Conservation (phyloP, 345 rosid genomes). For the Lepidium aucheri region DNA sequence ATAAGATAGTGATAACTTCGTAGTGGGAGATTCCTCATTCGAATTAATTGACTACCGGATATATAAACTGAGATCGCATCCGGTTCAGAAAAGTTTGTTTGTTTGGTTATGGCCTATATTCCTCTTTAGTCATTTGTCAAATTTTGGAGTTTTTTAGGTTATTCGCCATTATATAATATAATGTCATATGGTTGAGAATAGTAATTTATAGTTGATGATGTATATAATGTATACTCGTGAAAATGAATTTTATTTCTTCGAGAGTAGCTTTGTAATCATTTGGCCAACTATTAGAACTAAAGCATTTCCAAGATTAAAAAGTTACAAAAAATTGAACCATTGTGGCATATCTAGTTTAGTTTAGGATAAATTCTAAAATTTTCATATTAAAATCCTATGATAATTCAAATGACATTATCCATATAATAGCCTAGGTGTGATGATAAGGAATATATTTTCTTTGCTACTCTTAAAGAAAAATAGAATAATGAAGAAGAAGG, state of each 20-base stretch:
- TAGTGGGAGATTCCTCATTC: too few species aligned
- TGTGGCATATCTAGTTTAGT: not conserved
- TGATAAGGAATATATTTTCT: constrained; percentile 1
- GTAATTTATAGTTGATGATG: not conserved
- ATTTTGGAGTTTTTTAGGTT: too few species aligned
- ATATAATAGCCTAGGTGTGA: not conserved
- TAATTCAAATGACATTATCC: constrained; percentile 5
- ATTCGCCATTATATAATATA: too few species aligned
- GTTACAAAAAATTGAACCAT: not conserved
- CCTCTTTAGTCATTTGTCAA: too few species aligned
- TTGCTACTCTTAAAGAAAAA: not conserved
- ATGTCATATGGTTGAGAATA: not conserved
- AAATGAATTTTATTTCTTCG: not conserved
- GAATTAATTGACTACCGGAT: too few species aligned
- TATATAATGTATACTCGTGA: not conserved
- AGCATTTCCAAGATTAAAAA: not conserved
- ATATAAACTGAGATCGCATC: too few species aligned
- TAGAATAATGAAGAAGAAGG: constrained; percentile 1
- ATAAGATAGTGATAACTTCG: too few species aligned
- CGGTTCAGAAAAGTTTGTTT: too few species aligned
- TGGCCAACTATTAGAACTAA: not conserved
- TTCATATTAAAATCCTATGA: not conserved
- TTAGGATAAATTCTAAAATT: too few species aligned
- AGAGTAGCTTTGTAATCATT: not conserved
- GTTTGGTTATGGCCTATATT: too few species aligned